Evolutionary conservation across 495 filamentous ascomycete species (phyloP).

Genomic region (Neurospora terricola): DNA sequence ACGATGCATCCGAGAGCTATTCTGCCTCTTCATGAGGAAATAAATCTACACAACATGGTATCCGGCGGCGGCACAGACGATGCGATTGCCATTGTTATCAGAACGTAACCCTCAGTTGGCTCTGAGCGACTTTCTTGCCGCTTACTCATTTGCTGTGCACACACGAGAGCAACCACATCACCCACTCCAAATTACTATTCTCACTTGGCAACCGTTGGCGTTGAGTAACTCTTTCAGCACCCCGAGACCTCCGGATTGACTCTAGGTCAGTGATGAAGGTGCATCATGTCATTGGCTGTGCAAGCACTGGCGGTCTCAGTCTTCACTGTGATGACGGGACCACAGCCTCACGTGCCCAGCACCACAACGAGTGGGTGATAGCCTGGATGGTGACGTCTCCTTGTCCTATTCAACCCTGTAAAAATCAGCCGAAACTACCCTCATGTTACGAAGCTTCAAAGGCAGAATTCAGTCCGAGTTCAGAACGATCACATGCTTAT

Average conservation of each 20-base stretch:
- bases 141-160: not conserved
- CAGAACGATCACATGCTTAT: not conserved
- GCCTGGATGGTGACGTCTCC: not conserved
- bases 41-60: not conserved
- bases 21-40: not conserved
- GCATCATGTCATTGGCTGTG: not conserved
- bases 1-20: not conserved
- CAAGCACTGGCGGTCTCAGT: not conserved
- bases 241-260: not conserved
- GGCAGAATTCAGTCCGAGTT: not conserved
- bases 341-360: not conserved
- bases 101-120: not conserved
- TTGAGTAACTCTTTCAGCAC: not conserved
- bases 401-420: not conserved
- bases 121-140: not conserved
- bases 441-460: not conserved
- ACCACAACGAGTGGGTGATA: not conserved
- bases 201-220: not conserved
- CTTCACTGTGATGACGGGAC: not conserved
- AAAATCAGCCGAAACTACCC: not conserved
- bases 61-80: not conserved
- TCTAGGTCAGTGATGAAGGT: not conserved
- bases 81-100: not conserved
- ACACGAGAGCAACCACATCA: not conserved
- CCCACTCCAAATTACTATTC: not conserved